Evolutionary conservation across 441 rosid genomes (phyloP).

Genomic region (Pelargonium australe): DNA sequence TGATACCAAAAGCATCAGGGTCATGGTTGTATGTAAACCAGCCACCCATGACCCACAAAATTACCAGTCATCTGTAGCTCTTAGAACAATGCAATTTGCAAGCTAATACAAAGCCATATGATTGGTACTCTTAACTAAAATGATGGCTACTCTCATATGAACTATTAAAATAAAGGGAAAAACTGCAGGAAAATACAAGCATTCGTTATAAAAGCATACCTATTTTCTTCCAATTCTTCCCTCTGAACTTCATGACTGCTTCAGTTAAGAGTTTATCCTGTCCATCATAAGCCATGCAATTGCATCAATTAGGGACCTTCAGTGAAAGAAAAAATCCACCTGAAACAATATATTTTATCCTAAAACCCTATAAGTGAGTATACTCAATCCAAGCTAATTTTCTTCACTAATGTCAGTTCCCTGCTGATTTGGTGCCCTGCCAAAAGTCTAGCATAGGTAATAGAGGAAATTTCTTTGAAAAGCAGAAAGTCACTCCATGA

Average conservation of each 20-base stretch:
- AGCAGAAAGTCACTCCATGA: not conserved
- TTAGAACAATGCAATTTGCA: not conserved
- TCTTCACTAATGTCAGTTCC: not conserved
- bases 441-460: not conserved
- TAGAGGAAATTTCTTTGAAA: not conserved
- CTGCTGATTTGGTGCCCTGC: not conserved
- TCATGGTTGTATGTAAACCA: not conserved
- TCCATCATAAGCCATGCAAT: conserved; percentile 11
- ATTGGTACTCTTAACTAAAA: conserved; percentile 1
- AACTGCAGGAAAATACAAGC: not conserved
- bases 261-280: conserved; percentile 34
- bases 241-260: conserved; percentile 30
- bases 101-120: not conserved
- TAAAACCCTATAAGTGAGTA: not conserved
- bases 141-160: not conserved
- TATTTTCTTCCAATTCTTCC: conserved; percentile 44
- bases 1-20: not conserved
- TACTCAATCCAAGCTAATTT: not conserved
- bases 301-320: not conserved
- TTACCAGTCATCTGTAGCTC: not conserved
- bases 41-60: not conserved
- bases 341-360: not conserved
- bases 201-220: conserved; percentile 20
- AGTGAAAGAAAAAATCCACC: not conserved
- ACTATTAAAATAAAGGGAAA: not conserved